Base-by-base conservation (phyloP, 495 filamentous ascomycete species). In the Talaromyces thailandensis region DNA sequence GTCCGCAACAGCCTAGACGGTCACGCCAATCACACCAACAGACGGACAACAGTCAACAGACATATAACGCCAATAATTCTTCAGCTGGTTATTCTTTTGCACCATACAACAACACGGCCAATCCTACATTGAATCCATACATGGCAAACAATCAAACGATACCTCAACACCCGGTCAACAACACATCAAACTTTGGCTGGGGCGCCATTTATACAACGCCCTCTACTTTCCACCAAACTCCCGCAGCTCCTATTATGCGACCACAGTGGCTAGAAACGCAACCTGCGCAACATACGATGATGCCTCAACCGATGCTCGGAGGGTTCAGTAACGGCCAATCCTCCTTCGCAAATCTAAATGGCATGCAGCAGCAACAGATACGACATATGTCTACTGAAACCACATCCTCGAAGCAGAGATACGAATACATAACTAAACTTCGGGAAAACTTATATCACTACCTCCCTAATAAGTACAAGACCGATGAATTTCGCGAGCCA, bases 281-380 rank as follows among this genome's bases (percentile, higher is more conserved):
- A 23, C 8, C 16, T 57, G 29, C 29, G 28, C 28, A 57, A 23
- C 55, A 57, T 16, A 35, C 21, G 55, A 57, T 35, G 28, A 31
- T 32, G 26, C 12, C 55, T 21, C 55, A 57, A 12, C 55, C 28
- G 29, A 57, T 35, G 55, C 12, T 35, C 1, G 55, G 55, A 21
- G 29, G 43, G 8, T 21, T 50, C 59, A 64, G 64, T 45, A 55
- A 50, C 31, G 26, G 62, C 37, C 31, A n/a, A 4, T 29, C 64
- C 45, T 31, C 14, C 16, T 26, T 57, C 26, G 23, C 5, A 2
- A 31, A 57, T 21, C 5, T 18, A 0, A 35, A 23, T 4, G 55
- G 55, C 14, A 31, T 57, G 14, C 55, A 57, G 8, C 55, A 35
- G 29, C 52, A 56, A 12, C 55, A 57, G 29, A 57, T 57, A 29